Evolutionary conservation across 2,329 filamentous ascomycete species (phyloP).

Genomic region (Penicillium janthinellum): DNA sequence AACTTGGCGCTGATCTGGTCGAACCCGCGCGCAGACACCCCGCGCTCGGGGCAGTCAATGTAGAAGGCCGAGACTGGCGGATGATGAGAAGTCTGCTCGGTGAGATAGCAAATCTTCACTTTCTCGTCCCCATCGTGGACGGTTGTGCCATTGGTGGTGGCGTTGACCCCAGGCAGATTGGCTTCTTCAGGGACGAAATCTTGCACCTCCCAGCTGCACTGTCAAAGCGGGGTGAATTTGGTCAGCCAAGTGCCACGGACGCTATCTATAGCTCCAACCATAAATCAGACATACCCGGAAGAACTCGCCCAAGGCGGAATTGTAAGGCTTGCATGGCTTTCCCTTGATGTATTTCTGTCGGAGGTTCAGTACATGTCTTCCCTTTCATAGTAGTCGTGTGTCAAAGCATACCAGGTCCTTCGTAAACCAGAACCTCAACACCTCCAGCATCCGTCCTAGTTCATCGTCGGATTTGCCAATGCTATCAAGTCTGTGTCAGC

Average conservation of each 20-base stretch:
- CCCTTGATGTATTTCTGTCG: conserved; percentile 91
- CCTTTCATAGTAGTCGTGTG: neutral
- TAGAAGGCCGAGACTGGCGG: conserved; percentile 96
- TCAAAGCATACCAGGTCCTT: conserved; percentile 72
- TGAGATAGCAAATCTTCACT: conserved; percentile 87
- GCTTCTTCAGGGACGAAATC: conserved; percentile 70
- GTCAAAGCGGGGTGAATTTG: conserved; percentile 11
- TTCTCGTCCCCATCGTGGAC: conserved; percentile 45
- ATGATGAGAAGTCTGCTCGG: conserved; percentile 97
- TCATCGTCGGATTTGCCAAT: conserved; percentile 89
- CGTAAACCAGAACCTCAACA: conserved; percentile 96
- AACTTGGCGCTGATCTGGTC: conserved; percentile 98
- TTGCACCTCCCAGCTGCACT: conserved; percentile 95
- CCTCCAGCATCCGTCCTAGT: conserved; percentile 90
- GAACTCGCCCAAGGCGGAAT: conserved; percentile 94
- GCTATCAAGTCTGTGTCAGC: conserved; percentile 49
- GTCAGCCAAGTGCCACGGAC: neutral
- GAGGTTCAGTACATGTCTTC: conserved; percentile 21
- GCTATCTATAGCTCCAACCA: neutral
- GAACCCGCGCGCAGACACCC: conserved; percentile 83
- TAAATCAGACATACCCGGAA: conserved; percentile 69
- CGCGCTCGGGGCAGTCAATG: conserved; percentile 88
- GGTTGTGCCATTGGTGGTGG: conserved; percentile 35
- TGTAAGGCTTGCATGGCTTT: conserved; percentile 98
- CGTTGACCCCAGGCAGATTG: conserved; percentile 33